phyloP scores from a whole-genome alignment of 2,329 filamentous ascomycete genomes.

The Colletotrichum paranaense region DNA sequence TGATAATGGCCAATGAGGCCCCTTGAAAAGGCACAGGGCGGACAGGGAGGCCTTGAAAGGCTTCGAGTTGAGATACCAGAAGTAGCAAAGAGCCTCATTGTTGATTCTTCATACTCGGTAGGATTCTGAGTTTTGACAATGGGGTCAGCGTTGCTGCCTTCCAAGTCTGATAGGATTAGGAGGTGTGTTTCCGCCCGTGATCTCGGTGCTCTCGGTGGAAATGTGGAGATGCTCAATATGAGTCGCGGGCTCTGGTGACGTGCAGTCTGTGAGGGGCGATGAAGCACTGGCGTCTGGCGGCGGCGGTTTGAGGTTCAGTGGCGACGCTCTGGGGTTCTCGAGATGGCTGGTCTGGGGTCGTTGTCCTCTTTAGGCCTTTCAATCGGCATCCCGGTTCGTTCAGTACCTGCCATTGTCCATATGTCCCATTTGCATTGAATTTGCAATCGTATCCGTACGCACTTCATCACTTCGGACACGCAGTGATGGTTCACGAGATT shows the following conservation, averaged over 20 bases:
- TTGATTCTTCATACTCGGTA: neutral
- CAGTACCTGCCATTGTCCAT: neutral
- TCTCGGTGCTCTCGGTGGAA: constrained; percentile 24
- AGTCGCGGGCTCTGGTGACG: constrained; percentile 13
- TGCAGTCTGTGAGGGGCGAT: constrained; percentile 8
- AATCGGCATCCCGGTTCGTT: neutral
- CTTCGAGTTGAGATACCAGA: neutral
- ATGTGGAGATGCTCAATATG: constrained; percentile 26
- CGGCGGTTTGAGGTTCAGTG: constrained; percentile 30
- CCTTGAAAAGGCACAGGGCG: neutral
- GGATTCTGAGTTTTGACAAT: neutral
- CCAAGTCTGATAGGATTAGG: neutral
- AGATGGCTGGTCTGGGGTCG: constrained; percentile 6
- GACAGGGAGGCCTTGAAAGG: neutral
- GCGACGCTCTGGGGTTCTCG: neutral
- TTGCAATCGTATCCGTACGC: too few species aligned
- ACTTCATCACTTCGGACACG: too few species aligned
- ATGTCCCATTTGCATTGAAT: neutral
- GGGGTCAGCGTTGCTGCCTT: neutral
- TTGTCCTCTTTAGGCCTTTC: neutral
- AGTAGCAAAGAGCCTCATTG: neutral
- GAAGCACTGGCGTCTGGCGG: constrained; percentile 13
- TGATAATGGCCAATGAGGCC: constrained; percentile 3
- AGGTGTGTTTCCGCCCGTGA: neutral
- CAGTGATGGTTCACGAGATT: neutral